phyloP scores from a whole-genome alignment of 352 stramenopile species.

The Pythium aristosporum region DNA sequence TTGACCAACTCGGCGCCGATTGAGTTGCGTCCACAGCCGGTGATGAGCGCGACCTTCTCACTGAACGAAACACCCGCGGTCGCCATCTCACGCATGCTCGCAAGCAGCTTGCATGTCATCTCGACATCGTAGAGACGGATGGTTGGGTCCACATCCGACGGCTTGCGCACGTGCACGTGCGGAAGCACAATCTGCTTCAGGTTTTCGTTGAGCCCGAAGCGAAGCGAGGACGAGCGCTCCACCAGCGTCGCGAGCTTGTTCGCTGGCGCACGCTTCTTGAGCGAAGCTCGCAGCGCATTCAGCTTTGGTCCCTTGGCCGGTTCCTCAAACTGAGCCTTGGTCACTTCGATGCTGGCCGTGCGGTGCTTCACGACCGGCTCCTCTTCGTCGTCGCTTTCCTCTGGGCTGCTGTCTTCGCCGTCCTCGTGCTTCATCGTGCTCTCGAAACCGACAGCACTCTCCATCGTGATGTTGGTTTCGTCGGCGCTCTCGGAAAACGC shows the following conservation, averaged over 20 bases:
- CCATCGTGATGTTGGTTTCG: slow-evolving; percentile 31
- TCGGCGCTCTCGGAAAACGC: slow-evolving; percentile 26
- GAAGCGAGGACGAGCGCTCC: slow-evolving; percentile 47
- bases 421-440: slow-evolving; percentile 50
- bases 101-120: slow-evolving; percentile 72
- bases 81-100: slow-evolving; percentile 86
- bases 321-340: slow-evolving; percentile 24
- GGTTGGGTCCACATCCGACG: slow-evolving; percentile 70
- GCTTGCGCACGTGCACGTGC: slow-evolving; percentile 77
- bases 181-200: slow-evolving; percentile 67
- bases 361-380: slow-evolving; percentile 23
- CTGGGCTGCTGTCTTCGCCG: slow-evolving; percentile 39
- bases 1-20: slow-evolving; percentile 86
- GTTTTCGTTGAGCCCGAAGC: slow-evolving; percentile 55
- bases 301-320: slow-evolving; percentile 54
- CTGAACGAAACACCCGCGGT: slow-evolving; percentile 81
- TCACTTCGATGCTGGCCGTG: slow-evolving; percentile 4
- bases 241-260: slow-evolving; percentile 34
- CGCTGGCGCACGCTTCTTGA: slow-evolving; percentile 36
- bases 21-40: slow-evolving; percentile 81
- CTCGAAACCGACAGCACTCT: slow-evolving; percentile 55
- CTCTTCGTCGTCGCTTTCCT: slow-evolving; percentile 51
- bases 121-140: slow-evolving; percentile 83
- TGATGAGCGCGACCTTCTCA: slow-evolving; percentile 84
- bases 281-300: slow-evolving; percentile 51